These are phyloP conservation scores for Pistacia vera DNA, from an alignment of 345 rosid species.

Conservation along the genomic window DNA sequence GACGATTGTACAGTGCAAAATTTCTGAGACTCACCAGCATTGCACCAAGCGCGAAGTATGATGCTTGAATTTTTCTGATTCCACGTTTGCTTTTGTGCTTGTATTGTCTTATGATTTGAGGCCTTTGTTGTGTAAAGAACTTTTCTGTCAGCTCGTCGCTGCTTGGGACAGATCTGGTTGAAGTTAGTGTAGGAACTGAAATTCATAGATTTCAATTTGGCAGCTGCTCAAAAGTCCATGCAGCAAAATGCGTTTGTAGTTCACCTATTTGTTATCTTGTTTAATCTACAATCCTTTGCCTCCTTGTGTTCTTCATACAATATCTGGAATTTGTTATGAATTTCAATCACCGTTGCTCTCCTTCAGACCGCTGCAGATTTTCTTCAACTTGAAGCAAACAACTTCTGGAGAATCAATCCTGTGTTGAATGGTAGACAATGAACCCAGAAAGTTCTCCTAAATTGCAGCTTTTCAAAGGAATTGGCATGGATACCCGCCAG, in stretches of 20 bases:
- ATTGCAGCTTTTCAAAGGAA: too few species aligned
- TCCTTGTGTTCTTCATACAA: not conserved
- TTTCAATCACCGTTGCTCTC: not conserved
- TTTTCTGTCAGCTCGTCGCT: slow-evolving; percentile 2
- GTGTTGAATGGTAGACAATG: not conserved
- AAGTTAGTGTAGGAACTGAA: slow-evolving; percentile 15
- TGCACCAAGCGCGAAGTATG: slow-evolving; percentile 15
- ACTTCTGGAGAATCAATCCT: not conserved
- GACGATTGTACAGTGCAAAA: slow-evolving; percentile 31
- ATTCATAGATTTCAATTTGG: not conserved
- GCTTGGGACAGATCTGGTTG: not conserved
- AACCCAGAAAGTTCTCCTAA: not conserved
- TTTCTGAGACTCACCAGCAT: not conserved
- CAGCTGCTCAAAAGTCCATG: slow-evolving; percentile 4
- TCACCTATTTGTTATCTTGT: not conserved
- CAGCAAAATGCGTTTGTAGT: not conserved
- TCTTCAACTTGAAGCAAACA: not conserved
- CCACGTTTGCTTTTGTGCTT: not conserved
- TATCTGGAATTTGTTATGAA: not conserved
- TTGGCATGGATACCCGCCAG: too few species aligned
- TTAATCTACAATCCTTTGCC: not conserved
- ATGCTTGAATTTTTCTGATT: slow-evolving; percentile 16
- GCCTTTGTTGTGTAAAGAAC: not conserved
- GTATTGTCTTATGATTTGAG: not conserved
- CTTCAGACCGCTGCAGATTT: not conserved